Evolutionary conservation across 495 filamentous ascomycete genomes (phyloP), one percentile per base, ranked within the genome.

Genomic region (Apiosordaria backusii): DNA sequence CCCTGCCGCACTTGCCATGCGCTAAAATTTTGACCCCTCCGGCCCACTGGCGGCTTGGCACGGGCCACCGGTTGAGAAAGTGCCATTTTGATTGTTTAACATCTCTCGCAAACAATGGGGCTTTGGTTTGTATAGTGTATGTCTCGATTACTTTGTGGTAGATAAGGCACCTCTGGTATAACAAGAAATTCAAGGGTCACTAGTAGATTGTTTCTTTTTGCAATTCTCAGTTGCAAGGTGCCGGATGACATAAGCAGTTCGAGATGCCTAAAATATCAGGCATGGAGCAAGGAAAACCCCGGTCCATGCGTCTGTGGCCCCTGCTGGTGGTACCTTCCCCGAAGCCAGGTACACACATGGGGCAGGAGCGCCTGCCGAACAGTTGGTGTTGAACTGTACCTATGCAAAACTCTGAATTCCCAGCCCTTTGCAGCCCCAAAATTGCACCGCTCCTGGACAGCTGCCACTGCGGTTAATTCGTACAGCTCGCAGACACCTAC

Each of bases 21-120:
- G 63, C 59, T 64, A 65, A 66, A 68, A 58, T 61, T 68, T 61
- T 61, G 60, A 58, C 63, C 61, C 60, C 61, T 62, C 61, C 40
- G 60, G 18, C 27, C 50, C 57, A 35, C 65, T 29, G 62, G 58
- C 50, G 62, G 29, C 52, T 4, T 58, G 50, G 57, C 64, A 64
- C 65, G 63, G 65, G 60, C 67, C 58, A 29, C 45, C 29, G 53
- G 50, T 61, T 15, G 57, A 61, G 19, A 27, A 59, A 55, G 53
- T 55, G 53, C 3, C 24, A 25, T 45, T 9, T 7, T 13, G 35
- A 45, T 45, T 2, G 35, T 0, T 45, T 45, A 15, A 45, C 35
- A 45, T 45, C 35, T 6, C 35, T 45, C 5, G 35, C 35, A 45
- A 45, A 45, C 35, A 45, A 45, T 45, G 16, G 35, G 35, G n/a